These are phyloP conservation scores for Vigna unguiculata DNA, from an alignment of 306 rosid genomes.

Conservation along the genomic window DNA sequence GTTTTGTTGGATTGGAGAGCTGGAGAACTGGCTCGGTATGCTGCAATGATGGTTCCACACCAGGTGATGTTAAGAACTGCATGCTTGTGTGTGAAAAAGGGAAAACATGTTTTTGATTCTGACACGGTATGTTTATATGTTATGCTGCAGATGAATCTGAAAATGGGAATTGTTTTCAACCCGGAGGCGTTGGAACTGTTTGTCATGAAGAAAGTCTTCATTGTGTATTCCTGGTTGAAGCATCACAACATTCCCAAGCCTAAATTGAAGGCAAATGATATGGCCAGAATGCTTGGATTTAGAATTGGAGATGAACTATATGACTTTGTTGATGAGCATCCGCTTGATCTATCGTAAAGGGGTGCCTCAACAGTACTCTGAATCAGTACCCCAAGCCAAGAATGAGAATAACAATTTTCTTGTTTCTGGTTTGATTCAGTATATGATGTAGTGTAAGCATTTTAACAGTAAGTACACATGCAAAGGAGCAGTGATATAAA, in stretches of 20 bases:
- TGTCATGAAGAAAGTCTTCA: slow-evolving; percentile 80
- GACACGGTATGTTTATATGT: not conserved
- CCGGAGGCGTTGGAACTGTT: slow-evolving; percentile 92
- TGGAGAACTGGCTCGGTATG: slow-evolving; percentile 92
- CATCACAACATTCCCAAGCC: slow-evolving; percentile 82
- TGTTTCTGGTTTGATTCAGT: slow-evolving; percentile 1
- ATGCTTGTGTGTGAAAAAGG: not conserved
- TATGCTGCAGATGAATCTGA: slow-evolving; percentile 80
- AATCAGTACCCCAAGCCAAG: slow-evolving; percentile 10
- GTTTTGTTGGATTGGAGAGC: slow-evolving; percentile 92
- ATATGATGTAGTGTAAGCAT: slow-evolving; percentile 6
- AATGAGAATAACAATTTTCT: slow-evolving; percentile 1
- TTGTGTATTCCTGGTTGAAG: slow-evolving; percentile 89
- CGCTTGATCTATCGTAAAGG: slow-evolving; percentile 55
- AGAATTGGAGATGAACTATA: slow-evolving; percentile 85
- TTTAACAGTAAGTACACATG: slow-evolving; percentile 29
- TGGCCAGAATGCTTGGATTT: slow-evolving; percentile 99
- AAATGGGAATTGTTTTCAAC: slow-evolving; percentile 92
- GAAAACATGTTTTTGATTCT: slow-evolving; percentile 12
- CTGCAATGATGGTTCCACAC: slow-evolving; percentile 96
- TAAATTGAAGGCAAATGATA: slow-evolving; percentile 72
- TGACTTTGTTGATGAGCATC: slow-evolving; percentile 73
- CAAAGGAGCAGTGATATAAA: slow-evolving; percentile 31
- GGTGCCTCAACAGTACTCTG: not conserved
- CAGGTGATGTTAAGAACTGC: slow-evolving; percentile 62